These are phyloP conservation scores for Parachlorella kessleri DNA, from an alignment of 139 green algal species.

Conservation along the genomic window DNA sequence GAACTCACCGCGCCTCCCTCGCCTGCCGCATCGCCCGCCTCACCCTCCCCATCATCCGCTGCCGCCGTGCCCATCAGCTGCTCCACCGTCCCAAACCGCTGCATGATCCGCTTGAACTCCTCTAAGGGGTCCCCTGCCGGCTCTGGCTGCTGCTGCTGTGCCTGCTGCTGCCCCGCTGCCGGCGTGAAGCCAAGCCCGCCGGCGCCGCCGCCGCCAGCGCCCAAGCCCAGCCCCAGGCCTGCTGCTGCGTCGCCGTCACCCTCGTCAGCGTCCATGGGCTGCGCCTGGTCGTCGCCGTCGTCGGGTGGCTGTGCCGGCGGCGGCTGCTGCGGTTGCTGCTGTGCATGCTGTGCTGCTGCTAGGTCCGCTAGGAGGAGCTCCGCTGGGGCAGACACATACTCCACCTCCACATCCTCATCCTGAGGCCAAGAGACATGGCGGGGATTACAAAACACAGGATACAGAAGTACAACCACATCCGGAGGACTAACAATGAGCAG, in stretches of 20 bases:
- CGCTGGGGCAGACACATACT: slow-evolving; percentile 66
- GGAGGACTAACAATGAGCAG: too few species aligned
- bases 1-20: too few species aligned
- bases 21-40: slow-evolving; percentile 1
- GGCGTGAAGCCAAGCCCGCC: not conserved
- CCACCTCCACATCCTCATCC: slow-evolving; percentile 54
- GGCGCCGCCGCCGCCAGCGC: not conserved
- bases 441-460: too few species aligned
- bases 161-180: not conserved
- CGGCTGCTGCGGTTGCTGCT: not conserved
- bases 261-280: not conserved
- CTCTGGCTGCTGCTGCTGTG: not conserved
- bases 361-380: slow-evolving; percentile 36
- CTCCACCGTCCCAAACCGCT: slow-evolving; percentile 70
- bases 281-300: not conserved
- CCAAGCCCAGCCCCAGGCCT: not conserved
- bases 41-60: not conserved
- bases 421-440: too few species aligned
- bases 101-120: slow-evolving; percentile 73
- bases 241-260: not conserved
- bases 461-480: too few species aligned
- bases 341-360: not conserved
- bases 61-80: slow-evolving; percentile 44
- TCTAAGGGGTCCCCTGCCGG: slow-evolving; percentile 14
- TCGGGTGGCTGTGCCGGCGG: not conserved